phyloP scores from a whole-genome alignment of 768 basidiomycete species.

The Lactifluus subvellereus region DNA sequence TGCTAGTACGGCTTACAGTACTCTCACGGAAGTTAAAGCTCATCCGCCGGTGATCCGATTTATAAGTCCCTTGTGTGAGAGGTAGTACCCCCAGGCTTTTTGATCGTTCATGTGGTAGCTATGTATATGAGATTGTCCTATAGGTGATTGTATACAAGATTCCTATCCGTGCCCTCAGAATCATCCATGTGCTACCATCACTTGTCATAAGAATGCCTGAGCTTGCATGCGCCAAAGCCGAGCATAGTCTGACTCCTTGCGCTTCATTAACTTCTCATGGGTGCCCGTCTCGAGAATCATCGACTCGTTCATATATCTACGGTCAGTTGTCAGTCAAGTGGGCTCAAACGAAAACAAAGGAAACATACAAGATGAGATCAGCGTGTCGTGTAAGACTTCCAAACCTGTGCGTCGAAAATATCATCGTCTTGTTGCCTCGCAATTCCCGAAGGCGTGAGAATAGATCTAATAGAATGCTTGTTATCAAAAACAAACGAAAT shows the following conservation, averaged over 20 bases:
- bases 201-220: slow-evolving; percentile 44
- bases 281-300: slow-evolving; percentile 59
- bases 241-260: slow-evolving; percentile 56
- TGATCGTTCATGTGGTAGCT: neutral
- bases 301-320: slow-evolving; percentile 65
- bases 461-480: slow-evolving; percentile 38
- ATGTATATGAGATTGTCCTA: neutral
- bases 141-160: neutral
- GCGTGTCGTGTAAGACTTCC: slow-evolving; percentile 65
- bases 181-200: neutral
- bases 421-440: slow-evolving; percentile 75
- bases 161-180: neutral
- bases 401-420: slow-evolving; percentile 70
- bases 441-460: slow-evolving; percentile 64
- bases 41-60: neutral
- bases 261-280: slow-evolving; percentile 51
- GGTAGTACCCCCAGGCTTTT: neutral
- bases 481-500: neutral
- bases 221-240: slow-evolving; percentile 72
- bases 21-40: too few relatives aligned
- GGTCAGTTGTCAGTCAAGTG: neutral
- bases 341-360: neutral
- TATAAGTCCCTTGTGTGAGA: neutral
- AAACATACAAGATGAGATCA: slow-evolving; percentile 19
- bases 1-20: too few relatives aligned